Base-by-base conservation (phyloP, 1,139 yeast species). In the Meyerozyma elateridarum region DNA sequence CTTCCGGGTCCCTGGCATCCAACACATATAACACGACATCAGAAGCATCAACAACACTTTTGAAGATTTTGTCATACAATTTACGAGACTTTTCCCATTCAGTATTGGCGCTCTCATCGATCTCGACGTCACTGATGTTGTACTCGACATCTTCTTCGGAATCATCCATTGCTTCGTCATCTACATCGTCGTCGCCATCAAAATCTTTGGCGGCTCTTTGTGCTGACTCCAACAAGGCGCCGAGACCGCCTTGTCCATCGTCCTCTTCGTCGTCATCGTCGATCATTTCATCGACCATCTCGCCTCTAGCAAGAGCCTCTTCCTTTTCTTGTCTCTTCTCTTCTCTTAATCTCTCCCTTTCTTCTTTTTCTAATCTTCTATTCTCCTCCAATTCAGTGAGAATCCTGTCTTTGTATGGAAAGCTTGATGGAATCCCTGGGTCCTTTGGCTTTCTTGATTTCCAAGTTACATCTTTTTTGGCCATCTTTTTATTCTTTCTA, bases 1-100 rank as follows among this genome's bases (percentile, higher is more conserved):
- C 79, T 56, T 85, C 96, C 33, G 99, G 98, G 59, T 91, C 96
- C 59, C 99, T 79, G 3, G 99, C 96, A 61, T 91, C 99, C 51
- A 91, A 67, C 15, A 91, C 96, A 49, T 93, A 91, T 36, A 91
- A 68, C 18, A 91, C 70, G 36, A 91, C 96, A 59, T 89, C 97
- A 2, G 96, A 70, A 18, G 88, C 80, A 37, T 87, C 96, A 29
- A 89, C 89, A 25, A 80, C 88, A 4, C 79, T 63, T 53, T 80
- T 81, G 65, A 83, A 82, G 32, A 89, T 84, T 58, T 88, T 85
- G 55, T 88, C 95, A 60, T 85, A 91, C 8, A 96, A 93, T 56
- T 84, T 88, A 56, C 97, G 77, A 6, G 96, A 88, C 49, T 82
- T 79, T 41, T 89, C 97, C 35, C 61, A 46, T 28, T 57, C 68